Evolutionary conservation across 768 basidiomycete species (phyloP), one percentile per base, ranked within the genome.

Genomic region (Dictyophora rubrovolvata): DNA sequence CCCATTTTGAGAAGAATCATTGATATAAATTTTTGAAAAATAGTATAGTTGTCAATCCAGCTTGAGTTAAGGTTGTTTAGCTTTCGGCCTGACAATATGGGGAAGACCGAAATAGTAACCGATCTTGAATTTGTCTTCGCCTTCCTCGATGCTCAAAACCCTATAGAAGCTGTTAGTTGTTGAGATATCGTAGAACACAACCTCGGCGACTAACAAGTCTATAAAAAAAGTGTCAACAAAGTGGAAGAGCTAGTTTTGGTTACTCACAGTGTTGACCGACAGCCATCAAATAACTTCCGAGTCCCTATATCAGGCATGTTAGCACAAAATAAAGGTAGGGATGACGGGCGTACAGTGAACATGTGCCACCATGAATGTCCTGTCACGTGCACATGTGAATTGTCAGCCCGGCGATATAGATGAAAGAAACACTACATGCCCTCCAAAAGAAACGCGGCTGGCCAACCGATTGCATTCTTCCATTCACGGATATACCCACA

Each of bases 341-440:
- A 11, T 6, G 20, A 60, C 23, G 28, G 35, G 2, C 79, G 63
- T 61, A 82, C 84, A 14, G 84, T 85, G 16, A 87, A 69, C 33
- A 86, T 64, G 70, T 87, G 86, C 85, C 85, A 87, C 85, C 85
- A 87, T 11, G 85, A 79, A 64, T 87, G 86, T 11, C 84, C 82
- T 82, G 56, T 9, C 36, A 53, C 36, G 23, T 28, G 36, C 17
- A 52, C 48, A 18, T 21, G 28, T 12, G n/a, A 53, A 33, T 46
- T 48, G 48, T 60, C 53, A 28, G 37, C 53, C 55, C 58, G 21
- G 9, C 51, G 20, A 48, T 18, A 47, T 34, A 12, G 8, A 53
- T n/a, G 23, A 36, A 34, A 61, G 56, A 46, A 8, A 21, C 9
- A n/a, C 37, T 1, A 55, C 68, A 20, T 60, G 74, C 83, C 85